phyloP scores from a whole-genome alignment of 257 asterid species.

The Avicennia marina region DNA sequence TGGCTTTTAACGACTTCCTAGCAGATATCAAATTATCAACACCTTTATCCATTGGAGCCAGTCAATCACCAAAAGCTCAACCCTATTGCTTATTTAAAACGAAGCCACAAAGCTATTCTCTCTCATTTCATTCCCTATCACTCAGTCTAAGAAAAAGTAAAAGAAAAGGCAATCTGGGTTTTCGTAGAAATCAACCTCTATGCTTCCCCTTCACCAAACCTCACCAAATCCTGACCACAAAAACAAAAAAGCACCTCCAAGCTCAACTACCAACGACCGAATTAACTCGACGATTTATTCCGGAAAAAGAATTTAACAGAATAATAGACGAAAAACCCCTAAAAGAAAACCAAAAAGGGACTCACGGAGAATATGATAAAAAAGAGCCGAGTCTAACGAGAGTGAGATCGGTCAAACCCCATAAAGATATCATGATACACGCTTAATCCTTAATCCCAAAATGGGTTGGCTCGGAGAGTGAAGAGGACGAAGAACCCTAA shows the following conservation, averaged over 20 bases:
- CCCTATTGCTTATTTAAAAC: neutral
- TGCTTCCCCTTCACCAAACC: neutral
- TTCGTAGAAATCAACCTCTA: slow-evolving; percentile 30
- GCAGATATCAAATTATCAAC: slow-evolving; percentile 57
- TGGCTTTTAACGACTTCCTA: slow-evolving; percentile 52
- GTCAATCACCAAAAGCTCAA: slow-evolving; percentile 17
- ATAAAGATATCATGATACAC: no score
- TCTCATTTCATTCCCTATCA: neutral
- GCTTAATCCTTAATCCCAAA: slow-evolving; percentile 17
- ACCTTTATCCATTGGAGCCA: slow-evolving; percentile 45
- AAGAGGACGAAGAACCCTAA: slow-evolving; percentile 30
- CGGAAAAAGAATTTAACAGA: slow-evolving; percentile 1
- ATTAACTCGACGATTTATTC: slow-evolving; percentile 4
- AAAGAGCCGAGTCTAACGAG: no score
- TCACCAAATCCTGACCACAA: slow-evolving; percentile 20
- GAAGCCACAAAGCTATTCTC: neutral
- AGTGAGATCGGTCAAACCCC: no score
- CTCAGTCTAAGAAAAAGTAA: neutral
- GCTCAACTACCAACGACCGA: slow-evolving; percentile 3
- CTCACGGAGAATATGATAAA: no score
- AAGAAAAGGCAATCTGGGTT: slow-evolving; percentile 23
- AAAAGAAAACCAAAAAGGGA: no score
- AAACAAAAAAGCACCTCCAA: neutral
- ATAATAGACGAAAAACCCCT: neutral
- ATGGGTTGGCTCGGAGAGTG: slow-evolving; percentile 5